Conservation (phyloP, 306 rosid species). For the Astragalus glycyphyllos region DNA sequence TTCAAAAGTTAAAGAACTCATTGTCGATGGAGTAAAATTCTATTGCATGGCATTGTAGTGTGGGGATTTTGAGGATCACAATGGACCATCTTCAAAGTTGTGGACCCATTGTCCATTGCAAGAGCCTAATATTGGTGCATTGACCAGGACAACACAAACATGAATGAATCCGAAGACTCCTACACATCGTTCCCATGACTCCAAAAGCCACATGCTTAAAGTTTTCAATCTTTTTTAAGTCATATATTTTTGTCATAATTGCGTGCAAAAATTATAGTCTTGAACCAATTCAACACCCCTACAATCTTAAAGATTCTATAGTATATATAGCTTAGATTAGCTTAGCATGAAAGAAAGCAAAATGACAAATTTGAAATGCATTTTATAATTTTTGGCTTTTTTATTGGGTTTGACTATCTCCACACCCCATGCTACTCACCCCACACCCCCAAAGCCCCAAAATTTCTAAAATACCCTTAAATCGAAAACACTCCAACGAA, state of each 20-base stretch:
- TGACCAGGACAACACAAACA: slow-evolving; percentile 27
- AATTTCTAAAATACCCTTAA: too few relatives aligned
- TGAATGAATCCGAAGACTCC: slow-evolving; percentile 29
- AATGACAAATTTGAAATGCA: slow-evolving; percentile 43
- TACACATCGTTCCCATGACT: background rate
- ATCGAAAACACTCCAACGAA: too few relatives aligned
- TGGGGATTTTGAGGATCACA: slow-evolving; percentile 25
- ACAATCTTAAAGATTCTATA: slow-evolving; percentile 22
- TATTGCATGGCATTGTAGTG: background rate
- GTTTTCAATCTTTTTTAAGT: background rate
- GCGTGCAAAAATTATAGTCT: slow-evolving; percentile 15
- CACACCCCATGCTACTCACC: too few relatives aligned
- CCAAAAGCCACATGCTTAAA: slow-evolving; percentile 1
- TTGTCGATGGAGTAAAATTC: slow-evolving; percentile 23
- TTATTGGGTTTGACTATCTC: too few relatives aligned
- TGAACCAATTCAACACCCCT: slow-evolving; percentile 28
- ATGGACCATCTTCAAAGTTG: slow-evolving; percentile 39
- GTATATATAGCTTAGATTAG: slow-evolving; percentile 38
- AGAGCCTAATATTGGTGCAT: slow-evolving; percentile 25
- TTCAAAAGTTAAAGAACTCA: background rate
- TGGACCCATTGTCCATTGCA: slow-evolving; percentile 35
- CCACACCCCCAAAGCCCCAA: too few relatives aligned
- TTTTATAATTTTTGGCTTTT: slow-evolving; percentile 28
- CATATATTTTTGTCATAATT: slow-evolving; percentile 23
- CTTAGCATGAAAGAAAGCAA: slow-evolving; percentile 44